phyloP scores from a whole-genome alignment of 2,329 filamentous ascomycete species.

The Arthrobotrys megalospora region DNA sequence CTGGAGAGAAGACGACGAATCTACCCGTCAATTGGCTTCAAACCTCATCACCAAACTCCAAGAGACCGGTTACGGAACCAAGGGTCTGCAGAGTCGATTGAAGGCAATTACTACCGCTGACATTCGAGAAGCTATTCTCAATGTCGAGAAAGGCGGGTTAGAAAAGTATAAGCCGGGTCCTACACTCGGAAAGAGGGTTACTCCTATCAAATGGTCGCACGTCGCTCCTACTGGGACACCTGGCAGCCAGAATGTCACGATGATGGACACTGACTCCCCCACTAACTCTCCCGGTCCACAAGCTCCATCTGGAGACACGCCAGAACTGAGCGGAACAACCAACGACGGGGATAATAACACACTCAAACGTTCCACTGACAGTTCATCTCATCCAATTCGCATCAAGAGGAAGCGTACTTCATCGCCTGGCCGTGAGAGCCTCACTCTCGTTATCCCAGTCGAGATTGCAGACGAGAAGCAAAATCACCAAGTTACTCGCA shows the following conservation, averaged over 20 bases:
- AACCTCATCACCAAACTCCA: slow-evolving; percentile 53
- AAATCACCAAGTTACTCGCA: background rate
- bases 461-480: slow-evolving; percentile 5
- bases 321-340: background rate
- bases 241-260: background rate
- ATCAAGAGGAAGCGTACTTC: slow-evolving; percentile 47
- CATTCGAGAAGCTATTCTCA: slow-evolving; percentile 37
- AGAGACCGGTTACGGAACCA: slow-evolving; percentile 48
- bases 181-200: slow-evolving; percentile 39
- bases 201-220: slow-evolving; percentile 42
- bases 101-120: slow-evolving; percentile 43
- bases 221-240: background rate
- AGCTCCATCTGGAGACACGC: background rate
- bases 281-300: slow-evolving; percentile 7
- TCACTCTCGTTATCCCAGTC: slow-evolving; percentile 37
- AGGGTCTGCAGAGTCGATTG: slow-evolving; percentile 41
- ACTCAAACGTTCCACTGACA: slow-evolving; percentile 32
- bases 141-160: slow-evolving; percentile 30
- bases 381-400: slow-evolving; percentile 33
- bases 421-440: slow-evolving; percentile 24
- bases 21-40: slow-evolving; percentile 41
- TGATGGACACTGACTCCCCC: slow-evolving; percentile 10
- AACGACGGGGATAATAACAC: slow-evolving; percentile 1
- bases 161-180: slow-evolving; percentile 50
- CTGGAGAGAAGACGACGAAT: slow-evolving; percentile 51